Evolutionary conservation across 805 yeast species (phyloP).

Genomic region (Candida ipomoeae): DNA sequence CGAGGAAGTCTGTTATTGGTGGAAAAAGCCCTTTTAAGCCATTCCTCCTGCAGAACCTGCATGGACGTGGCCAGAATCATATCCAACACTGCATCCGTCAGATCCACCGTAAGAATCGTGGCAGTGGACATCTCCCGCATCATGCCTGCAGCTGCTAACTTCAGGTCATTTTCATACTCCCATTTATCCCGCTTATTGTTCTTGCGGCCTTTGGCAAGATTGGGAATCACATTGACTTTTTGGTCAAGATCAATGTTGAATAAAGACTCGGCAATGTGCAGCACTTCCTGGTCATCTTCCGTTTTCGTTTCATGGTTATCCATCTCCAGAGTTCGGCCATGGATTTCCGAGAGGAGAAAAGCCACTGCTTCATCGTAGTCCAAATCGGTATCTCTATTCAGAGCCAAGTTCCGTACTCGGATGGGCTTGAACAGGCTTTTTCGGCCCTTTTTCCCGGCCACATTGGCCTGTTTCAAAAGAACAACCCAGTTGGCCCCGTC

Average conservation of each 20-base stretch:
- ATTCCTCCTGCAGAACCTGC: slow-evolving; percentile 66
- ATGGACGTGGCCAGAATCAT: slow-evolving; percentile 75
- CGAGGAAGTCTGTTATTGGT: slow-evolving; percentile 71
- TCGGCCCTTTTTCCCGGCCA: slow-evolving; percentile 32
- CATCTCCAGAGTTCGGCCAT: slow-evolving; percentile 2
- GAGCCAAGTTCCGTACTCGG: slow-evolving; percentile 60
- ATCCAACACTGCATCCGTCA: slow-evolving; percentile 77
- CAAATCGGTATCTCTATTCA: slow-evolving; percentile 65
- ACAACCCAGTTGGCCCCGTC: slow-evolving; percentile 79
- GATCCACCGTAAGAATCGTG: slow-evolving; percentile 76
- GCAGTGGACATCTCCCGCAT: slow-evolving; percentile 55
- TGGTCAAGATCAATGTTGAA: slow-evolving; percentile 42
- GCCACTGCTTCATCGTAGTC: slow-evolving; percentile 60
- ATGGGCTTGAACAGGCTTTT: slow-evolving; percentile 64
- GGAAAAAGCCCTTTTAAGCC: slow-evolving; percentile 80
- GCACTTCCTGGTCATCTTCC: neutral
- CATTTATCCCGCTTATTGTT: slow-evolving; percentile 72
- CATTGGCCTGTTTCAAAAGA: slow-evolving; percentile 63
- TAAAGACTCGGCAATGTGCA: slow-evolving; percentile 24
- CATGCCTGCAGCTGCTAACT: slow-evolving; percentile 52
- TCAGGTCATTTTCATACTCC: slow-evolving; percentile 71
- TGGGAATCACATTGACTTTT: slow-evolving; percentile 63
- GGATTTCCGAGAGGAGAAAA: slow-evolving; percentile 24
- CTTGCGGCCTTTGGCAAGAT: slow-evolving; percentile 78
- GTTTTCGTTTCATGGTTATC: slow-evolving; percentile 2